phyloP scores from a whole-genome alignment of 148 eudicot genomes.

The Chenopodium berlandieri region DNA sequence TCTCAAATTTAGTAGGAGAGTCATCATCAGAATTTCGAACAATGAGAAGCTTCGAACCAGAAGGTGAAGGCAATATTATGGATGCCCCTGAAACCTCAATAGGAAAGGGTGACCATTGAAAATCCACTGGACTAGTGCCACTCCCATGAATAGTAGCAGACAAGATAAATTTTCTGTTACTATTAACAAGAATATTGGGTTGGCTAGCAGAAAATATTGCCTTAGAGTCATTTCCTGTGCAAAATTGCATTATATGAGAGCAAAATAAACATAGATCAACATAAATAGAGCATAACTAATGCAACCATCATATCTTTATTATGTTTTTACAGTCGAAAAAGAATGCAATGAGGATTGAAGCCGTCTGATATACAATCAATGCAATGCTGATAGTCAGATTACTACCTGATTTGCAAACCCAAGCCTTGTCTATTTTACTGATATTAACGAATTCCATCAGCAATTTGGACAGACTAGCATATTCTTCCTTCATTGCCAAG shows the following conservation, averaged over 20 bases:
- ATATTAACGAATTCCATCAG: constrained; percentile 58
- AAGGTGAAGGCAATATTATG: constrained; percentile 70
- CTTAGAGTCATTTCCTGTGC: constrained; percentile 52
- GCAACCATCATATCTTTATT: too few species aligned
- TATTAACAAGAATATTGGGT: constrained; percentile 75
- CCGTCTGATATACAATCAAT: not conserved
- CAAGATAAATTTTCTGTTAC: constrained; percentile 53
- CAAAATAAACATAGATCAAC: not conserved
- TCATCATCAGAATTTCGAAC: constrained; percentile 66
- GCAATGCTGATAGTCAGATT: constrained; percentile 30
- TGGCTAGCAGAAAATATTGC: constrained; percentile 73
- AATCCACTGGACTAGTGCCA: constrained; percentile 37
- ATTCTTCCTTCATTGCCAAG: constrained; percentile 53
- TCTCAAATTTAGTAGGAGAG: constrained; percentile 74
- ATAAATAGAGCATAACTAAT: not conserved
- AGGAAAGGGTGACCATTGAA: constrained; percentile 87
- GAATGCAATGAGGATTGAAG: not conserved
- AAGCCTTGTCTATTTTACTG: constrained; percentile 59
- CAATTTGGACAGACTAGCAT: constrained; percentile 54
- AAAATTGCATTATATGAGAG: not conserved
- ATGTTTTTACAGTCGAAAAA: too few species aligned
- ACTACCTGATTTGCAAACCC: constrained; percentile 58
- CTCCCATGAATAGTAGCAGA: constrained; percentile 42
- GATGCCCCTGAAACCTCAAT: constrained; percentile 70
- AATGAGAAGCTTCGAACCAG: constrained; percentile 83